phyloP scores from a whole-genome alignment of 2,329 filamentous ascomycete species.

The Aspergillus sp. region DNA sequence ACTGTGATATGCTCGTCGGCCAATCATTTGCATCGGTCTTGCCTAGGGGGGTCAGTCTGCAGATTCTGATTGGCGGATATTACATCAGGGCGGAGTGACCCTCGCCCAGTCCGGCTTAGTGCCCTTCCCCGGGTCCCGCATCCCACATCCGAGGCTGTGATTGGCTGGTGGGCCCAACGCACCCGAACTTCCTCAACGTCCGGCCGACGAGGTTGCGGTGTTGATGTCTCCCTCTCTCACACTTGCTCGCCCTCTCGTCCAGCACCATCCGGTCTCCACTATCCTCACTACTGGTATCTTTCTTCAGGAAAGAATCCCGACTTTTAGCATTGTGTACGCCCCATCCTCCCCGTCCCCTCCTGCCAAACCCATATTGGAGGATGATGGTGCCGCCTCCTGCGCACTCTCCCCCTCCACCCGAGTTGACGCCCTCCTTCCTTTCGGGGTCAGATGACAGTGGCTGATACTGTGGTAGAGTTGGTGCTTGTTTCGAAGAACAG shows the following conservation, averaged over 20 bases:
- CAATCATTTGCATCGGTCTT: conserved; percentile 18
- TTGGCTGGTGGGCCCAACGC: not conserved
- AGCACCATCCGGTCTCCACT: not conserved
- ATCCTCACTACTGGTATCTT: not conserved
- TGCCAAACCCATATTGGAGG: not conserved
- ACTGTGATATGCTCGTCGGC: not conserved
- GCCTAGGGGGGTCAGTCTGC: not conserved
- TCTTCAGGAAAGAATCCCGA: not conserved
- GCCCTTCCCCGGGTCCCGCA: not conserved
- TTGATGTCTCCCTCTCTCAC: not conserved
- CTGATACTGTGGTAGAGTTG: not conserved
- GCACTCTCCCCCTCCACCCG: not conserved
- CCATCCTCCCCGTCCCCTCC: not conserved
- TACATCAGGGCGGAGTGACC: conserved; percentile 1
- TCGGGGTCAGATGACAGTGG: not conserved
- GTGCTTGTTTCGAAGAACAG: not conserved
- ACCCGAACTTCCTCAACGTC: not conserved
- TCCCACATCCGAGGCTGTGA: not conserved
- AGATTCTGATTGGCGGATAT: conserved; percentile 10
- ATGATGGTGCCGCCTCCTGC: not conserved
- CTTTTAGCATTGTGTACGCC: not conserved
- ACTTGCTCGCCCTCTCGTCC: not conserved
- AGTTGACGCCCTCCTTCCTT: not conserved
- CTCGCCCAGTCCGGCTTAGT: not conserved
- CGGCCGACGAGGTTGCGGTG: too few relatives aligned